Conservation (phyloP, 225 moss, liverwort and hornwort species). For the Sphagnum contortum region DNA sequence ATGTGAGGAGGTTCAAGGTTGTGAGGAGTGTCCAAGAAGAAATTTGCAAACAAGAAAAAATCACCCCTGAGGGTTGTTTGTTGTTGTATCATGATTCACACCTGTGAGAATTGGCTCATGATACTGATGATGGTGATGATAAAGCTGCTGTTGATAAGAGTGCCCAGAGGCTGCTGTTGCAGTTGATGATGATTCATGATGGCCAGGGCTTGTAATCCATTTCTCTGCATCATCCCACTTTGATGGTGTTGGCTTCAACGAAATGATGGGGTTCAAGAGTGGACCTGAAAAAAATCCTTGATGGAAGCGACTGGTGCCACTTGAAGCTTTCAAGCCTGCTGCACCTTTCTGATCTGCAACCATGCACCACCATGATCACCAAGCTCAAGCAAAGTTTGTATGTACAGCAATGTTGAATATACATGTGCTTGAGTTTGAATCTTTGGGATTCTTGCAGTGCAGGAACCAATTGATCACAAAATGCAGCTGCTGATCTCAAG, state of each 20-base stretch:
- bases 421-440: no score
- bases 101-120: conserved; percentile 8
- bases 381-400: neutral
- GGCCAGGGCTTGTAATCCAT: conserved; percentile 49
- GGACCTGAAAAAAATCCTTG: conserved; percentile 41
- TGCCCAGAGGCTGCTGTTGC: conserved; percentile 17
- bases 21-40: no score
- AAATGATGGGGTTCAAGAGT: conserved; percentile 33
- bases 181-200: conserved; percentile 33
- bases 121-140: no score
- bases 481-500: no score
- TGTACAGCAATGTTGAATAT: no score
- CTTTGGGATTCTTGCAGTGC: no score
- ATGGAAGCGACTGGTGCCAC: conserved; percentile 20
- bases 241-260: conserved; percentile 33
- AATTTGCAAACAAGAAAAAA: no score
- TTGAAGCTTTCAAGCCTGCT: conserved; percentile 13
- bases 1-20: no score
- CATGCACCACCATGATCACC: neutral
- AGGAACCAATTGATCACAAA: no score
- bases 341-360: no score
- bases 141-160: neutral
- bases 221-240: conserved; percentile 57
- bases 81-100: neutral
- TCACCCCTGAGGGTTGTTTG: no score